phyloP scores from a whole-genome alignment of 2,329 filamentous ascomycete species.

The Penicillium sp. region DNA sequence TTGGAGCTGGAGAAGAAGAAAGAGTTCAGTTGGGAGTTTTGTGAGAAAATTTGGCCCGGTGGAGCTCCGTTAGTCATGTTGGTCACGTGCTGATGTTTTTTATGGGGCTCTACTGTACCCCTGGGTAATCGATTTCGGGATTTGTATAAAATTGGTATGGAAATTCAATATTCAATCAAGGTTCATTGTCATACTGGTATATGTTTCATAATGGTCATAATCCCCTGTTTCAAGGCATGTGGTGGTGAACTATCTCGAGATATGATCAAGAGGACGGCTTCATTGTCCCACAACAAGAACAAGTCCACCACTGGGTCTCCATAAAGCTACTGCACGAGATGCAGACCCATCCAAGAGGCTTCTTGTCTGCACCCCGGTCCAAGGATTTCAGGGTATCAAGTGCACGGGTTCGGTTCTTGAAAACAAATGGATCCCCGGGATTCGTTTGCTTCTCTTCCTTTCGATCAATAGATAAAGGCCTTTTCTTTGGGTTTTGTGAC shows the following conservation, averaged over 20 bases:
- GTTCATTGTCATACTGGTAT: neutral
- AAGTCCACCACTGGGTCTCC: constrained; percentile 59
- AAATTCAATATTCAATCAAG: neutral
- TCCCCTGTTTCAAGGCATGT: neutral
- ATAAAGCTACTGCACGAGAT: constrained; percentile 52
- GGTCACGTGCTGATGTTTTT: constrained; percentile 2
- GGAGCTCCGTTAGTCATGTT: constrained; percentile 11
- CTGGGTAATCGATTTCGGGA: neutral
- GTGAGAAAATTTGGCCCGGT: constrained; percentile 16
- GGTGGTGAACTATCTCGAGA: neutral
- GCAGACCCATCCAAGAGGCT: constrained; percentile 53
- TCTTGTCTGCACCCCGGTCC: constrained; percentile 37
- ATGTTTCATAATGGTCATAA: neutral
- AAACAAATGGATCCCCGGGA: constrained; percentile 15
- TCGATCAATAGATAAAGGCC: constrained; percentile 7
- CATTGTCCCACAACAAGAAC: constrained; percentile 52
- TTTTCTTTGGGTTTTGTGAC: constrained; percentile 18
- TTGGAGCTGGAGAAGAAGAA: constrained; percentile 1
- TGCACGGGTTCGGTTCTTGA: constrained; percentile 26
- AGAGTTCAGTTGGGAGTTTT: constrained; percentile 4
- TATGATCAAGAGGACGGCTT: constrained; percentile 42
- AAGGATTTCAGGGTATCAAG: constrained; percentile 33
- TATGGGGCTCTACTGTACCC: neutral
- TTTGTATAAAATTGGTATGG: neutral
- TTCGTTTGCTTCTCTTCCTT: constrained; percentile 7